Conservation (phyloP, 306 rosid genomes). For the Lablab purpureus region DNA sequence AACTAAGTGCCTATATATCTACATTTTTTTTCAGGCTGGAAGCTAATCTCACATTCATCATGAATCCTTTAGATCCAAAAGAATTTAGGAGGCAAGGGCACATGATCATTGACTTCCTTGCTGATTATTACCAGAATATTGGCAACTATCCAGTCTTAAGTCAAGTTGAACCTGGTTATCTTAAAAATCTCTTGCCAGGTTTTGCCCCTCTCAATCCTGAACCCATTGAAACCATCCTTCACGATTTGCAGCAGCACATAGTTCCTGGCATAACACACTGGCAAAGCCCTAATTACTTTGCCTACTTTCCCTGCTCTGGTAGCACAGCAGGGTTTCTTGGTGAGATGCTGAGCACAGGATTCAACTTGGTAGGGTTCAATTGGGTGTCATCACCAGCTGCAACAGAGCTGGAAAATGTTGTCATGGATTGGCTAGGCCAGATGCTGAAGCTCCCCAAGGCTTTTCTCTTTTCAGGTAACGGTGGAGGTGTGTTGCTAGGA, state of each 20-base stretch:
- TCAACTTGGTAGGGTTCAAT: constrained; percentile 66
- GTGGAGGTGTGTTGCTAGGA: constrained; percentile 70
- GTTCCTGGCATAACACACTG: constrained; percentile 76
- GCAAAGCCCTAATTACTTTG: constrained; percentile 71
- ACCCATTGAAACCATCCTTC: constrained; percentile 60
- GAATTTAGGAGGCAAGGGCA: constrained; percentile 69
- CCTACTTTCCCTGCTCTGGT: constrained; percentile 65
- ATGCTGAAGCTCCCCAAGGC: constrained; percentile 52
- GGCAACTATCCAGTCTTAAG: constrained; percentile 59
- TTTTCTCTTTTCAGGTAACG: constrained; percentile 62
- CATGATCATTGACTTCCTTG: constrained; percentile 67
- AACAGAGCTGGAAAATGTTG: constrained; percentile 64
- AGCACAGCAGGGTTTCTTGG: constrained; percentile 70
- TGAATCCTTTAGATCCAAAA: constrained; percentile 62
- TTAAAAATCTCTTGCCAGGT: constrained; percentile 44
- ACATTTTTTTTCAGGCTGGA: neutral
- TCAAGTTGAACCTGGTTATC: constrained; percentile 66
- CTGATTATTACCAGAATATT: constrained; percentile 60
- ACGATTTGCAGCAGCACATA: constrained; percentile 49
- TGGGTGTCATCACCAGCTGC: constrained; percentile 76
- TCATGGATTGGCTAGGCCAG: constrained; percentile 72
- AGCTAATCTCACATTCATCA: constrained; percentile 21
- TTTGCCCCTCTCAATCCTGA: constrained; percentile 56
- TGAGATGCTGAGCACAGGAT: constrained; percentile 67
- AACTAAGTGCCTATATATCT: no score